These are phyloP conservation scores for Trametes meyenii DNA, from an alignment of 768 basidiomycete species.

Conservation along the genomic window DNA sequence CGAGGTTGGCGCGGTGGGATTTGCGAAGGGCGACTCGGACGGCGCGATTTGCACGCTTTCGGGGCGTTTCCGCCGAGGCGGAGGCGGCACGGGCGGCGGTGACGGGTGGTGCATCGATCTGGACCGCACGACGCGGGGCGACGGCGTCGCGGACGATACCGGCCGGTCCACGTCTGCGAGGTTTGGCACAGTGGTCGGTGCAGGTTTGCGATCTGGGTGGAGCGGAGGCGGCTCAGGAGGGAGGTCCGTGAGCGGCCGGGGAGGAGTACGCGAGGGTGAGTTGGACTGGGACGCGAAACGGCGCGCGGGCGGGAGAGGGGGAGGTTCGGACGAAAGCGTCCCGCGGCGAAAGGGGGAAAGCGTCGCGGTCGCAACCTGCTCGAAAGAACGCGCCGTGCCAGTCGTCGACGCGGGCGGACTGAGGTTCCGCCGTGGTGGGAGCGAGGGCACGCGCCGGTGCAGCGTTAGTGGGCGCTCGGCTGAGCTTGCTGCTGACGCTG, in stretches of 20 bases:
- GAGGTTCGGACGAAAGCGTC: background rate
- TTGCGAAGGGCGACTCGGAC: constrained; percentile 20
- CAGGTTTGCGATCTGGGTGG: constrained; percentile 56
- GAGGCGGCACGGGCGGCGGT: constrained; percentile 44
- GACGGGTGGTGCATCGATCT: constrained; percentile 56
- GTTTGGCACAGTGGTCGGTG: too few species aligned
- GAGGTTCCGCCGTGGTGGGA: constrained; percentile 41
- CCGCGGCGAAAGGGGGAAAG: constrained; percentile 20
- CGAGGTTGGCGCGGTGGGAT: constrained; percentile 11
- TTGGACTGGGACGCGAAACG: constrained; percentile 25
- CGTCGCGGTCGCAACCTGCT: constrained; percentile 45
- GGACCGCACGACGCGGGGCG: constrained; percentile 50
- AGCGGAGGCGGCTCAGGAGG: constrained; percentile 48
- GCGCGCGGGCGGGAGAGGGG: constrained; percentile 6
- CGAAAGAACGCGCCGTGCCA: constrained; percentile 41
- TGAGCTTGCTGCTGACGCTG: constrained; percentile 22
- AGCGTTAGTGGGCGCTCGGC: constrained; percentile 1
- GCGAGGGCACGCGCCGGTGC: constrained; percentile 32
- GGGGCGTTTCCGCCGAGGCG: constrained; percentile 54
- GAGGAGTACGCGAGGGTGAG: constrained; percentile 39
- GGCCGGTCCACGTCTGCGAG: constrained; percentile 15
- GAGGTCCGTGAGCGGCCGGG: constrained; percentile 32
- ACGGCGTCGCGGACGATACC: constrained; percentile 26
- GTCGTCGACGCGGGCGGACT: constrained; percentile 41
- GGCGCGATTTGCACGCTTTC: constrained; percentile 60